These are phyloP conservation scores for Sphaerobolus stellatus DNA, from an alignment of 1,284 basidiomycete species.

Conservation along the genomic window DNA sequence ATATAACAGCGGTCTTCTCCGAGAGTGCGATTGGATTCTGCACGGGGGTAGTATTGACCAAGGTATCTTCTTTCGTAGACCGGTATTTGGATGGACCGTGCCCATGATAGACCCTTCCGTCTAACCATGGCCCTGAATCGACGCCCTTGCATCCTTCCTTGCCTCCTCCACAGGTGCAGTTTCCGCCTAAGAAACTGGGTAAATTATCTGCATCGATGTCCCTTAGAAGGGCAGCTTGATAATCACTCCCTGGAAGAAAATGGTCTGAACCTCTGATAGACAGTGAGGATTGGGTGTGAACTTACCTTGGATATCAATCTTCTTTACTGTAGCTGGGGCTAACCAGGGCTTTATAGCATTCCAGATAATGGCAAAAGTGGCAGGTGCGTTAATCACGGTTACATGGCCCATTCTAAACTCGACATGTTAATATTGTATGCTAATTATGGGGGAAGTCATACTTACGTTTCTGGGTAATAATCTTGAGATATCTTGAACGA, in stretches of 20 bases:
- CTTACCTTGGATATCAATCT: constrained; percentile 52
- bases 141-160: constrained; percentile 59
- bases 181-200: constrained; percentile 43
- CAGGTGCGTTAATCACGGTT: constrained; percentile 66
- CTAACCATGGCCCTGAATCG: constrained; percentile 68
- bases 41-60: too few species aligned
- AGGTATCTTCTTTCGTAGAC: too few species aligned
- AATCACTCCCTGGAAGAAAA: constrained; percentile 45
- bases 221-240: constrained; percentile 51
- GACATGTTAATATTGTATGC: not conserved
- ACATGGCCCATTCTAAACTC: constrained; percentile 61
- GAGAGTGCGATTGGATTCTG: too few species aligned
- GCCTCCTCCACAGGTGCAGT: constrained; percentile 54
- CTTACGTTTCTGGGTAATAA: constrained; percentile 73
- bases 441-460: not conserved
- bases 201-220: constrained; percentile 56
- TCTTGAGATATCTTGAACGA: constrained; percentile 74
- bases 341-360: constrained; percentile 65
- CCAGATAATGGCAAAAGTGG: constrained; percentile 71
- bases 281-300: not conserved
- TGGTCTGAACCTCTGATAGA: not conserved
- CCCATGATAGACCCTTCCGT: constrained; percentile 32
- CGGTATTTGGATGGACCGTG: constrained; percentile 6
- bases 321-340: constrained; percentile 65
- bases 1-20: too few species aligned